phyloP scores from a whole-genome alignment of 2,329 filamentous ascomycete genomes.

The Aspergillus uvarum region DNA sequence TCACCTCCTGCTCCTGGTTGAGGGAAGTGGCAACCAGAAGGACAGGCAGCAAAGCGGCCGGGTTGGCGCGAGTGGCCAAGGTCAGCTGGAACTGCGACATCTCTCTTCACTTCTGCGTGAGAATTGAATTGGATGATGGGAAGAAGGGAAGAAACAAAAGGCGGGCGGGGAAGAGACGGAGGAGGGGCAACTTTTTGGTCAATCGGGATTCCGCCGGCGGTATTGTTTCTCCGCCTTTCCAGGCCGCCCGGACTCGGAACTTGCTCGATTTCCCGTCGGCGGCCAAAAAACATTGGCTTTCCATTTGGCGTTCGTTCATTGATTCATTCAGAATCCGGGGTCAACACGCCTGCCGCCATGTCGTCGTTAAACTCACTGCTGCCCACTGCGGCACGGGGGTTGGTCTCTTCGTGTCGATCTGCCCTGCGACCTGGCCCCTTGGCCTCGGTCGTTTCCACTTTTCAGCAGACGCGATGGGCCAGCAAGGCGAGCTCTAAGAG shows the following conservation, averaged over 20 bases:
- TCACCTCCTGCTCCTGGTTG: constrained; percentile 38
- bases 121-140: constrained; percentile 5
- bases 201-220: constrained; percentile 24
- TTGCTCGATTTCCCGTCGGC: constrained; percentile 21
- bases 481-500: constrained; percentile 40
- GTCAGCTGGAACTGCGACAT: constrained; percentile 38
- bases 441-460: constrained; percentile 30
- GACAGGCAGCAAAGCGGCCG: constrained; percentile 42
- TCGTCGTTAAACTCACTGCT: constrained; percentile 35
- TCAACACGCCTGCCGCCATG: constrained; percentile 26
- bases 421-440: constrained; percentile 32
- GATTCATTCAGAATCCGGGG: not conserved
- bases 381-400: constrained; percentile 36
- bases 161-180: constrained; percentile 9
- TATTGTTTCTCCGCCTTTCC: constrained; percentile 31
- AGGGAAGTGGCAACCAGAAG: constrained; percentile 43
- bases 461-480: constrained; percentile 39
- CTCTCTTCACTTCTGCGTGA: constrained; percentile 10
- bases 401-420: constrained; percentile 35
- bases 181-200: constrained; percentile 26
- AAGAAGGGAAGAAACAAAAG: constrained; percentile 1
- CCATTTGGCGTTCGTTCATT: not conserved
- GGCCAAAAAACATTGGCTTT: constrained; percentile 4
- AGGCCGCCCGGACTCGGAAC: constrained; percentile 30
- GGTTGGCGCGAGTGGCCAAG: constrained; percentile 43